A percentile compares a stretch with the other conserved stretches of the same genome.
These are phyloP conservation scores for Magnusiomyces tetraspermus DNA, from an alignment of 1,139 yeast species.

Conservation along the genomic window DNA sequence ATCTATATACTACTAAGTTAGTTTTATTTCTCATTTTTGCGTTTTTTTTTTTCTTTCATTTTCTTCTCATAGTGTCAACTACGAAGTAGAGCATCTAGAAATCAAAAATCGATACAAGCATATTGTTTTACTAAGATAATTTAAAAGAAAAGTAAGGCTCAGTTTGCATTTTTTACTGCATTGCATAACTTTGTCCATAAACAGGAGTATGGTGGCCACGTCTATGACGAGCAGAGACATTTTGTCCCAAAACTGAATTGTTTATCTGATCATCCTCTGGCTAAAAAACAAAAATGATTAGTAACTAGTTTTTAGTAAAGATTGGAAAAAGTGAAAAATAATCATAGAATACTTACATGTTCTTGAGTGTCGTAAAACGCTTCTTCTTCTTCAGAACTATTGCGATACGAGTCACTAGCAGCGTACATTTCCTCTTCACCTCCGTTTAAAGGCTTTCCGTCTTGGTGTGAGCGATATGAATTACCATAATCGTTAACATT, in stretches of 20 bases:
- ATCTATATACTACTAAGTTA: too few relatives aligned
- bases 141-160: too few relatives aligned
- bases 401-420: background rate
- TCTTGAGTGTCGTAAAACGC: slow-evolving; percentile 1
- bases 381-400: background rate
- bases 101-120: too few relatives aligned
- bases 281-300: background rate
- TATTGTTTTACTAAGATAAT: too few relatives aligned
- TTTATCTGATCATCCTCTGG: background rate
- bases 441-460: background rate
- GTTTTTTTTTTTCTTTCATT: too few relatives aligned
- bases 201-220: slow-evolving; percentile 3
- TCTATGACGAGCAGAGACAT: background rate
- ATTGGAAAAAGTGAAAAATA: background rate
- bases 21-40: too few relatives aligned
- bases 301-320: background rate
- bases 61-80: too few relatives aligned
- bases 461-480: background rate
- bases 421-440: background rate
- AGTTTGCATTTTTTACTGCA: too few relatives aligned
- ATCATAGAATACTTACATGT: background rate
- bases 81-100: too few relatives aligned
- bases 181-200: background rate
- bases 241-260: background rate
- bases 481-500: background rate